A percentile compares a stretch with the other conserved stretches of the same genome.
Evolutionary conservation across 805 yeast species (phyloP).

Genomic region (Candida succiphila): DNA sequence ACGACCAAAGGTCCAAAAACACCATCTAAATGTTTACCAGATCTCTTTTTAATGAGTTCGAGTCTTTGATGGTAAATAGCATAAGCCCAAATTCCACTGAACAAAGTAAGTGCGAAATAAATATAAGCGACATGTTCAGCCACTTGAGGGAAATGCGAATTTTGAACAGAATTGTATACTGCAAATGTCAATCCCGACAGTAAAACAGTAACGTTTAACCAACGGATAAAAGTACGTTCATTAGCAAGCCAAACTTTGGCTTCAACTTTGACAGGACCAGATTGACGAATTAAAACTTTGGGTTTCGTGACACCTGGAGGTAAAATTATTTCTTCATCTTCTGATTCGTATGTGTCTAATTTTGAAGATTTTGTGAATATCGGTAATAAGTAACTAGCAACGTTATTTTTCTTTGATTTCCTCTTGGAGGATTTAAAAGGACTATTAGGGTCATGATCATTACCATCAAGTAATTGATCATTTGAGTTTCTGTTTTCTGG

Average conservation of each 20-base stretch:
- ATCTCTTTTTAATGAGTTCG: conserved; percentile 64
- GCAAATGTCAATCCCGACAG: conserved; percentile 80
- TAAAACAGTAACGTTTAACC: conserved; percentile 85
- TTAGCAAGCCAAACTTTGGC: conserved; percentile 98
- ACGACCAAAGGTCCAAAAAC: conserved; percentile 82
- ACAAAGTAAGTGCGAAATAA: conserved; percentile 73
- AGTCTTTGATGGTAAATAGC: conserved; percentile 63
- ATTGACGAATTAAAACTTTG: conserved; percentile 64
- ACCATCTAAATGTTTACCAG: conserved; percentile 82
- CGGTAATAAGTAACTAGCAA: conserved; percentile 18
- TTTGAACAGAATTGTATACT: conserved; percentile 63
- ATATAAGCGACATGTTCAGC: conserved; percentile 69
- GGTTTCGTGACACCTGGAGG: conserved; percentile 92
- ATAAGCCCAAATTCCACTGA: conserved; percentile 87
- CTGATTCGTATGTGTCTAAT: conserved; percentile 48
- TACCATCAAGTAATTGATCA: not conserved
- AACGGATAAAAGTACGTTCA: conserved; percentile 92
- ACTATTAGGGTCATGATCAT: not conserved
- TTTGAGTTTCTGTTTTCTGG: not conserved
- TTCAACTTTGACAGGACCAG: conserved; percentile 90
- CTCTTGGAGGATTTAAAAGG: not conserved
- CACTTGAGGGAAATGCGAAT: conserved; percentile 50
- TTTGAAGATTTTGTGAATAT: conserved; percentile 22
- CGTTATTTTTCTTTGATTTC: conserved; percentile 8
- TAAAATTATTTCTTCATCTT: conserved; percentile 74